These are phyloP conservation scores for Cercospora sojina DNA, from an alignment of 2,329 filamentous ascomycete species.

Conservation along the genomic window DNA sequence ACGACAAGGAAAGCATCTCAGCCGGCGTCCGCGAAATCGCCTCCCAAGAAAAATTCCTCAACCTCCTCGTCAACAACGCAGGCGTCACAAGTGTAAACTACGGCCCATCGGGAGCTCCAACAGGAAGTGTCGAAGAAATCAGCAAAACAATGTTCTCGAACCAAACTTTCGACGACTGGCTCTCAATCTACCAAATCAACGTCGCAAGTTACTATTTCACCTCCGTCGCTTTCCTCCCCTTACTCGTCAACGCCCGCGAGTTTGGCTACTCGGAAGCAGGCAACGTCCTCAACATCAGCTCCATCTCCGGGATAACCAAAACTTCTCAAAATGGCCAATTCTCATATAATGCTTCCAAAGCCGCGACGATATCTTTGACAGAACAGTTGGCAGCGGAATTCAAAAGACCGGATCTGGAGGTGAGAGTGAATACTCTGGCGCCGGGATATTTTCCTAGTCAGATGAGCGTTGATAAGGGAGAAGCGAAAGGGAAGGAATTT, in stretches of 20 bases:
- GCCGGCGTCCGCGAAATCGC: constrained; percentile 31
- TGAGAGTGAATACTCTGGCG: constrained; percentile 58
- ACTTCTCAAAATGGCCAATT: constrained; percentile 48
- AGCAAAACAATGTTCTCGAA: constrained; percentile 51
- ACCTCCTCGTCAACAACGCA: constrained; percentile 38
- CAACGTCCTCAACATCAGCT: constrained; percentile 48
- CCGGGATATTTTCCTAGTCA: constrained; percentile 58
- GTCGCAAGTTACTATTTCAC: constrained; percentile 48
- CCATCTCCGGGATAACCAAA: constrained; percentile 47
- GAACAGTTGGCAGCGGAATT: constrained; percentile 56
- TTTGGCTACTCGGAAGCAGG: constrained; percentile 44
- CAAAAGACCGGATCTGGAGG: constrained; percentile 50
- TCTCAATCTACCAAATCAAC: constrained; percentile 46
- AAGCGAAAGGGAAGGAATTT: constrained; percentile 54
- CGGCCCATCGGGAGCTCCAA: constrained; percentile 27
- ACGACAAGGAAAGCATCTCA: constrained; percentile 34
- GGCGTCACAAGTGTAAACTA: constrained; percentile 34
- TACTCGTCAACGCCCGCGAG: constrained; percentile 45
- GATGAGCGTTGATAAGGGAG: constrained; percentile 54
- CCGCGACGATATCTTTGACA: constrained; percentile 55
- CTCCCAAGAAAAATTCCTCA: constrained; percentile 35
- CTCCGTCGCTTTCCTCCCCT: constrained; percentile 47
- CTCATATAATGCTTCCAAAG: constrained; percentile 52
- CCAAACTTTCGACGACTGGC: constrained; percentile 45
- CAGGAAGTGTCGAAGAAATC: constrained; percentile 54